These are phyloP conservation scores for Spathaspora arborariae DNA, from an alignment of 805 yeast species.

Conservation along the genomic window DNA sequence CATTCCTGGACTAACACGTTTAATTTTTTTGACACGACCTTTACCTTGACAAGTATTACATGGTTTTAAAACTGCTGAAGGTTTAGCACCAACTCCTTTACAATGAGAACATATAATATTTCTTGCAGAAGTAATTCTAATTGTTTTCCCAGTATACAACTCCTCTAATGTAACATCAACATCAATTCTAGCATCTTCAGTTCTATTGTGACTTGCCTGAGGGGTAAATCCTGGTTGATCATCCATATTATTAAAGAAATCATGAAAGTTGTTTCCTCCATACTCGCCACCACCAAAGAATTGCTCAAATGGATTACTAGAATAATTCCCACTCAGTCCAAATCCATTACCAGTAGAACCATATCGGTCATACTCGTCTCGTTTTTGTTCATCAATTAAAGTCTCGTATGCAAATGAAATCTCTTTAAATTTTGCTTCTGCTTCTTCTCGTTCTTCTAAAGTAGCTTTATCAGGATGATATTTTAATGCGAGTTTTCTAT, in stretches of 20 bases:
- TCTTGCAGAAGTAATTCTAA: constrained; percentile 70
- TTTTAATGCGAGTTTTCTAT: constrained; percentile 74
- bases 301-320: constrained; percentile 38
- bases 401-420: constrained; percentile 84
- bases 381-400: constrained; percentile 62
- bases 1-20: constrained; percentile 71
- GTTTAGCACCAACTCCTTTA: constrained; percentile 70
- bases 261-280: constrained; percentile 72
- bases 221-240: constrained; percentile 7
- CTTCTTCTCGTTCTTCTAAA: constrained; percentile 60
- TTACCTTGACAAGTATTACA: constrained; percentile 73
- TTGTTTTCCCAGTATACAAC: constrained; percentile 73
- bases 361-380: constrained; percentile 57
- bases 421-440: constrained; percentile 80
- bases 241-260: constrained; percentile 54
- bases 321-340: constrained; percentile 11
- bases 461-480: constrained; percentile 88
- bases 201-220: constrained; percentile 21
- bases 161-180: constrained; percentile 69
- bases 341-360: constrained; percentile 36
- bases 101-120: constrained; percentile 70
- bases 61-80: constrained; percentile 47
- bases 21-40: constrained; percentile 58
- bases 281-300: constrained; percentile 43
- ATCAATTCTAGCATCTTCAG: constrained; percentile 66